Base-by-base conservation (phyloP, 1,284 basidiomycete species). In the Cryptococcus depauperatus region DNA sequence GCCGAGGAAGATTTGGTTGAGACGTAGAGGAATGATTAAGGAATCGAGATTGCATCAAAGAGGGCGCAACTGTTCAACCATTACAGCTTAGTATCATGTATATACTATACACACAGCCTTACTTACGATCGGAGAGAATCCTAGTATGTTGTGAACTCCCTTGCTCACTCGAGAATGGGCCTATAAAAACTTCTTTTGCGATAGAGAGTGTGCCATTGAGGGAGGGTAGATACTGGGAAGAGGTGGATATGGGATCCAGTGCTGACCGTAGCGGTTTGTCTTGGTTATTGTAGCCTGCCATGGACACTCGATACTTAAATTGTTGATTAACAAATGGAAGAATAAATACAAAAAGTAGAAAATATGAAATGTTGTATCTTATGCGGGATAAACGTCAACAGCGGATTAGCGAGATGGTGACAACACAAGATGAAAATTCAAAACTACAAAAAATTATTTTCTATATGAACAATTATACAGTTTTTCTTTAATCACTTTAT, bases 21-120 rank as follows among this genome's bases (percentile, higher is more conserved):
- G 3, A 82, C 77, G n/a, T 35, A 29, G 35, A 29, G 30, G 30
- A 22, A 6, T 25, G 9, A 34, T 77, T 79, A 45, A 88, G 77
- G 77, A 87, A 83, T 52, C 80, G 76, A 19, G 86, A 84, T 4
- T 87, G 88, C 87, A 92, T 89, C 58, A 92, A 83, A 49, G 82
- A 80, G 10, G 88, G 88, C 4, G 88, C 86, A 61, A 92, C 88
- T 92, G 64, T 10, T 21, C 11, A 26, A n/a, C 21, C 30, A 25
- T 8, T 26, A 37, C 11, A 42, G 33, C 25, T n/a, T n/a, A n/a
- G n/a, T n/a, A n/a, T n/a, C n/a, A n/a, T n/a, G n/a, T 19, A 22
- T 30, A 33, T 18, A 25, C 22, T 21, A 21, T 19, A 18, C 22
- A 13, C 16, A 13, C 19, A 13, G 26, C 18, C 4, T 3, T 37